Evolutionary conservation across 805 yeast species (phyloP), one percentile per base, ranked within the genome.

Genomic region (Candida dendrica): DNA sequence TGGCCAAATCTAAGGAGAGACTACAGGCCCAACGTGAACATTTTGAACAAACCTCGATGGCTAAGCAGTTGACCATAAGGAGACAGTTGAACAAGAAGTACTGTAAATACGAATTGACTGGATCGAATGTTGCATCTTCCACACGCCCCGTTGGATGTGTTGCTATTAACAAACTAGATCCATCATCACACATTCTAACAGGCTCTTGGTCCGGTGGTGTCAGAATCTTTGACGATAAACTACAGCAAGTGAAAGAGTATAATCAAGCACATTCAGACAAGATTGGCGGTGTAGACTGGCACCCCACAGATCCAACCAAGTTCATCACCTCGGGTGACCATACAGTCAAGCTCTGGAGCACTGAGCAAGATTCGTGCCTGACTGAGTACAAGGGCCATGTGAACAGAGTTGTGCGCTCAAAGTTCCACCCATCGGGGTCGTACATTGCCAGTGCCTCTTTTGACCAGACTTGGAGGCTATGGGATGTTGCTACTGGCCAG

Each of bases 171-270:
- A 66, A 77, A 4, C 60, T 64, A 0, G 55, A 65, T 40, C 58
- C 64, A 4, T 35, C 64, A 4, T 35, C 51, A 2, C 40, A 47
- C 2, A 59, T 85, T 3, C 83, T 87, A 0, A 67, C 78, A 13
- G 93, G 89, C 0, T 84, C 93, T 31, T 91, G 98, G 97, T 77
- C 81, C 47, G 97, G 97, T 3, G 68, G 69, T 22, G 50, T 87
- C 5, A 72, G 71, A 46, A 47, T 86, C 1, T 34, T 83, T n/a
- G 59, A 72, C 36, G 49, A 60, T 0, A 58, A 70, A 3, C 59
- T 82, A 34, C 60, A 63, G 16, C 44, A 57, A 8, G 14, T 40
- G 8, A 8, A 42, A 52, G 7, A 55, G 49, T 6, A 48, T 11
- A 15, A 32, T 15, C 19, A 45, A n/a, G 50, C 50, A 1, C 52